Conservation (phyloP, 768 basidiomycete species). For the Rhizopogon salebrosus region DNA sequence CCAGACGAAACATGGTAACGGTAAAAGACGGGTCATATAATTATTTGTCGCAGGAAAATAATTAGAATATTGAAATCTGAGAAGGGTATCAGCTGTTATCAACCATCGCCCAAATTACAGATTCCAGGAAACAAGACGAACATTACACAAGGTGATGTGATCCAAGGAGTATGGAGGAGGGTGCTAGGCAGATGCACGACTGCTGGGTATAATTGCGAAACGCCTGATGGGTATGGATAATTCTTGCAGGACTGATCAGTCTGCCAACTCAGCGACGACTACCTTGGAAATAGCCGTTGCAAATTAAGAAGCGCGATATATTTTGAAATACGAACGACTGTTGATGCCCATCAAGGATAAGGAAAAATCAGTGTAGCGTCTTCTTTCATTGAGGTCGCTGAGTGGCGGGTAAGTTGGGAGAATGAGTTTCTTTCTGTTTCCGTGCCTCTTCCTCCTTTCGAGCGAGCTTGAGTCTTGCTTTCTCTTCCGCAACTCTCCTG, state of each 20-base stretch:
- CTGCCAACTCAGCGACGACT: background rate
- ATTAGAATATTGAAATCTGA: background rate
- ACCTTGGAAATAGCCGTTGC: background rate
- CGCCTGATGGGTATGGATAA: background rate
- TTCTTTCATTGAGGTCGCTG: background rate
- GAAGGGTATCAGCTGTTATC: background rate
- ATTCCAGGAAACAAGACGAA: background rate
- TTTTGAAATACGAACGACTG: background rate
- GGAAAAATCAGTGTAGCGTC: background rate
- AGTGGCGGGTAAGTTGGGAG: slow-evolving; percentile 3
- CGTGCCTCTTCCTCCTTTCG: slow-evolving; percentile 22
- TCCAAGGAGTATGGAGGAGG: background rate
- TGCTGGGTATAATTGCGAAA: no score
- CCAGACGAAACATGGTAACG: background rate
- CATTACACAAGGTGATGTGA: background rate
- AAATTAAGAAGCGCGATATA: background rate
- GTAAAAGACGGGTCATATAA: background rate
- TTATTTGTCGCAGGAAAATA: background rate
- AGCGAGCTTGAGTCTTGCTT: slow-evolving; percentile 26
- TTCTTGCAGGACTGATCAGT: background rate
- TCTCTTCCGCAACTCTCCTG: slow-evolving; percentile 52
- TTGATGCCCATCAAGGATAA: background rate
- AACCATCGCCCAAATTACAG: background rate
- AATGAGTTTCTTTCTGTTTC: slow-evolving; percentile 18
- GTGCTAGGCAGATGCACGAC: background rate